Evolutionary conservation across 371 early-diverging fungal species (phyloP).

Genomic region (Actinomortierella wolfii): DNA sequence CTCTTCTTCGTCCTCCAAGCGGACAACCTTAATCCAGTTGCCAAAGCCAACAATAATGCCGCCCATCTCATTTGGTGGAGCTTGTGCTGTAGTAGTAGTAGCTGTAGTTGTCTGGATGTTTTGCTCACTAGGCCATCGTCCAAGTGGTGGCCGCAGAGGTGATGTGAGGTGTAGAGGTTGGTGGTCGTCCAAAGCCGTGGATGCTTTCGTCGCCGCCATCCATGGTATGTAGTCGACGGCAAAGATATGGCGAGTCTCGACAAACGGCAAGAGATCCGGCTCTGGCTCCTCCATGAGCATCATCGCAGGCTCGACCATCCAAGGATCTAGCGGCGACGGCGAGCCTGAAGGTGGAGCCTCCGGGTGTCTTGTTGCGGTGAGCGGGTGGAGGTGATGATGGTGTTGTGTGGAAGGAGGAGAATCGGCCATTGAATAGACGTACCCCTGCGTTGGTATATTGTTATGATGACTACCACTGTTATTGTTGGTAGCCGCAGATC

Average conservation of each 20-base stretch:
- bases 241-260: conserved; percentile 20
- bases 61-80: conserved; percentile 1
- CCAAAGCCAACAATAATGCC: conserved; percentile 42
- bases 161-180: too few species aligned
- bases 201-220: too few species aligned
- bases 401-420: neutral
- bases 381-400: conserved; percentile 3
- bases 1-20: conserved; percentile 28
- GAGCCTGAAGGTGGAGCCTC: too few species aligned
- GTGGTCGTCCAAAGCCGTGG: too few species aligned
- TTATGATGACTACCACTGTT: too few species aligned
- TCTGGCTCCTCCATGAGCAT: conserved; percentile 3
- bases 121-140: too few species aligned
- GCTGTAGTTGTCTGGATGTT: too few species aligned
- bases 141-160: too few species aligned
- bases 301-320: neutral
- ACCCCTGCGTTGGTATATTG: conserved; percentile 6
- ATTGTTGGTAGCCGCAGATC: too few species aligned
- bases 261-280: conserved; percentile 32
- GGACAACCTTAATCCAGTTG: conserved; percentile 42
- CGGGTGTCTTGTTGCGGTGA: too few species aligned
- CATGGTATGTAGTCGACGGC: too few species aligned
- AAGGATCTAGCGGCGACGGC: neutral
- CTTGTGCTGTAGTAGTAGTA: too few species aligned
- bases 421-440: conserved; percentile 10